These are phyloP conservation scores for Lichtheimia hyalospora DNA, from an alignment of 371 early-diverging fungal genomes.

Conservation along the genomic window DNA sequence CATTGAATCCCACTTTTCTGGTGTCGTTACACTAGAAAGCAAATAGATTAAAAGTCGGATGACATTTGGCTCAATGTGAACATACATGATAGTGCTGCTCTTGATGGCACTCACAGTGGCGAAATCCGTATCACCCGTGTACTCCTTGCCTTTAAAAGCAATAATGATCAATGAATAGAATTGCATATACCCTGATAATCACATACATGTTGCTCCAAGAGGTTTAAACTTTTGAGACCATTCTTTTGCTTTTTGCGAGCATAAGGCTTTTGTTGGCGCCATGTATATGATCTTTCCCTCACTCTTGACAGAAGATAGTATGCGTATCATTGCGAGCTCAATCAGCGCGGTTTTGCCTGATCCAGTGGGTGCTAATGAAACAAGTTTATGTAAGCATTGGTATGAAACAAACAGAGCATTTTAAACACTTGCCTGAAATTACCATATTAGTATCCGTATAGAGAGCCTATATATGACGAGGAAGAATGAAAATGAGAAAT, in stretches of 20 bases:
- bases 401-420: not conserved
- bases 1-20: slow-evolving; percentile 82
- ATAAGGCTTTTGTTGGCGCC: slow-evolving; percentile 88
- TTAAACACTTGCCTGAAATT: slow-evolving; percentile 29
- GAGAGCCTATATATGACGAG: slow-evolving; percentile 19
- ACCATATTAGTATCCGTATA: slow-evolving; percentile 58
- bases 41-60: not conserved
- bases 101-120: slow-evolving; percentile 26
- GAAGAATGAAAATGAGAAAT: not conserved
- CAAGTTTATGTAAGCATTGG: not conserved
- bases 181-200: not conserved
- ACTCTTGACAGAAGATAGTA: slow-evolving; percentile 24
- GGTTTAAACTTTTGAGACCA: slow-evolving; percentile 64
- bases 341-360: slow-evolving; percentile 83
- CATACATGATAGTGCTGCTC: slow-evolving; percentile 36
- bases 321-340: slow-evolving; percentile 68
- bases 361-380: slow-evolving; percentile 77
- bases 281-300: slow-evolving; percentile 73
- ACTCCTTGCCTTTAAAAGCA: slow-evolving; percentile 52
- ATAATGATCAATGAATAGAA: slow-evolving; percentile 1
- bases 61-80: slow-evolving; percentile 1
- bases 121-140: slow-evolving; percentile 79
- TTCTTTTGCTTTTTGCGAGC: slow-evolving; percentile 68
- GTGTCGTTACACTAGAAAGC: slow-evolving; percentile 64
- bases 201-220: slow-evolving; percentile 57